Base-by-base conservation (phyloP, 2,329 filamentous ascomycete species). In the Elsinoe fawcettii region DNA sequence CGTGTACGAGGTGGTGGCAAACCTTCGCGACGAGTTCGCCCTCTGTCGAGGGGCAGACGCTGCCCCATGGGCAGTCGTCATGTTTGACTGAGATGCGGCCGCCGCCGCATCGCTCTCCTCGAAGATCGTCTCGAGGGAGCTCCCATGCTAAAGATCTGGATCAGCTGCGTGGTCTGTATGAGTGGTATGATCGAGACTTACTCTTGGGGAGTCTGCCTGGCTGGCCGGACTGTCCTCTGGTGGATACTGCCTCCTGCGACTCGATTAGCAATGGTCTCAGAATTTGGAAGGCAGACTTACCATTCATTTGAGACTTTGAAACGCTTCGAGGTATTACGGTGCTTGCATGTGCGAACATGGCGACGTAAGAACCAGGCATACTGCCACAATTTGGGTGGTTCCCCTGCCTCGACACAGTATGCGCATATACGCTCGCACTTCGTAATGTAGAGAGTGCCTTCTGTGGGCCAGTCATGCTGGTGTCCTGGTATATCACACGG, bases 361-460 rank as follows among this genome's bases (percentile, higher is more conserved):
- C 64, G 60, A n/a, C 66, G 64, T 27, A 67, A 46, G 51, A 64
- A 66, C 65, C 66, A 66, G 4, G 64, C 63, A 34, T 61, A 65
- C 43, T 65, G 64, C 62, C 63, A 66, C 2, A 20, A 8, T 14
- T 58, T 39, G 39, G 63, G 62, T 14, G 61, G 47, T 0, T 34
- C 58, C 12, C 34, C 57, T 2, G 56, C 58, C 12, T 62, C 61
- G 2, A 51, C 47, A 58, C 66, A 68, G 54, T 63, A 68, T 51
- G 59, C 58, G 59, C 66, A 68, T 27, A 59, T 60, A 6, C 56
- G 54, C 56, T 68, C 66, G 43, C 66, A 68, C 23, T 60, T 60
- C 54, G 65, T 57, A 39, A 68, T 65, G 43, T 62, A 58, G 18
- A 68, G 59, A 2, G 30, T 56, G 47, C 66, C 66, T 14, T 54